Evolutionary conservation across 2,329 filamentous ascomycete genomes (phyloP), one percentile per base, ranked within the genome.

Genomic region (Aspergillus puulaauensis): DNA sequence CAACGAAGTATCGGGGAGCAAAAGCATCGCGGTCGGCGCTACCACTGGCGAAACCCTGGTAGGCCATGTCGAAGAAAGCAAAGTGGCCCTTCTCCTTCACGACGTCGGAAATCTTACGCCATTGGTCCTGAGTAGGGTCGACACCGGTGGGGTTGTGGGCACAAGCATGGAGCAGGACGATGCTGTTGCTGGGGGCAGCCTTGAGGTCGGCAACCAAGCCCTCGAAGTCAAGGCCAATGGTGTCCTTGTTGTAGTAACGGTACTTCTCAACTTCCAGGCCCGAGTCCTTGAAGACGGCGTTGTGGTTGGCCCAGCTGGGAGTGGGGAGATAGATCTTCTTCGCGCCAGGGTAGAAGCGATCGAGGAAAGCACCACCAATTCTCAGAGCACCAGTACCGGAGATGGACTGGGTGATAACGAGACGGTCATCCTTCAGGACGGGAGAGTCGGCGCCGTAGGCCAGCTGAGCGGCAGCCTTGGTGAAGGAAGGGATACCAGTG

Each of bases 41-140:
- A 67, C 93, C 93, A 64, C 89, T 95, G 68, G 93, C 93, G 73
- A 99, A 98, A 69, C 93, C 93, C 81, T 99, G 93, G 84, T 99
- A 99, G 64, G 93, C 93, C 93, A 97, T 97, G 79, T 98, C 93
- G 81, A 98, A 99, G 86, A 99, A 97, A 70, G 91, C 88, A 76
- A 89, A 96, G 84, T 98, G 93, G 51, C 84, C 87, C 76, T 90
- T 87, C 74, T 86, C 84, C 85, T 96, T 96, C 77, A 96, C 87
- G 61, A 89, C 90, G 61, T 89, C 80, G 77, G 90, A 91, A 76
- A 99, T 95, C 81, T 93, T 83, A 79, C 86, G 86, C 93, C 93
- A 98, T 82, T 98, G 93, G 76, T 91, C 89, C 70, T 86, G 80
- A 43, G 90, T 96, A 37, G 93, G 95, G 80, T 98, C 93, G 70